Base-by-base conservation (phyloP, 441 rosid genomes). In the Mallotus repandus region DNA sequence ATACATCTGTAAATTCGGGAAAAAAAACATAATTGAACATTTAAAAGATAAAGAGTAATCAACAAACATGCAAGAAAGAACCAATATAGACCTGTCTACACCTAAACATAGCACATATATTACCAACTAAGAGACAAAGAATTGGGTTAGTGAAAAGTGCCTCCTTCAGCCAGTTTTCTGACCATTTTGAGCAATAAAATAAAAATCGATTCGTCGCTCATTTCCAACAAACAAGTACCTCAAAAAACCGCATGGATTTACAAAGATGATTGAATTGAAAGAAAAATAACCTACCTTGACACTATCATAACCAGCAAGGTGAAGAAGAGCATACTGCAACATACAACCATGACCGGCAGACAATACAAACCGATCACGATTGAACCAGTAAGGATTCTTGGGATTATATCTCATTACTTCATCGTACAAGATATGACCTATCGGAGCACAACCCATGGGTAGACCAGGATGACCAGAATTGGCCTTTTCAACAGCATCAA, bases 261-360 rank as follows among this genome's bases (percentile, higher is more conserved):
- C 29, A 70, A 38, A 11, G 56, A 59, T 32, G 13, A 72, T 29
- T 29, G 32, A 29, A 29, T 29, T 2, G 32, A 41, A 54, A 43
- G 35, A 10, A 68, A 63, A 68, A 32, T 52, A 55, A 89, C 94
- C 82, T 48, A 96, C 98, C 97, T 63, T 60, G 49, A 94, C 96
- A 62, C 98, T 94, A 71, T 96, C 98, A 79, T 88, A 96, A 43
- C 98, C 99, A 66, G 99, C 98, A 55, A 94, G 97, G 79, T 96
- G 99, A 78, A 96, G 91, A 77, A 96, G 85, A 54, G 99, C 92
- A 80, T 96, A 96, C 66, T 94, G 98, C 73, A 96, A 79, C 99
- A 96, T 96, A 67, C 98, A 96, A 4, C 99, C 99, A 71, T 96
- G 99, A 5, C 99, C 99, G 61, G 99, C 99, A 52, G 98, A 94